A percentile compares a stretch with the other conserved stretches of the same genome.
Evolutionary conservation across 495 filamentous ascomycete genomes (phyloP).

Genomic region (Penicillium atrosanguineum): DNA sequence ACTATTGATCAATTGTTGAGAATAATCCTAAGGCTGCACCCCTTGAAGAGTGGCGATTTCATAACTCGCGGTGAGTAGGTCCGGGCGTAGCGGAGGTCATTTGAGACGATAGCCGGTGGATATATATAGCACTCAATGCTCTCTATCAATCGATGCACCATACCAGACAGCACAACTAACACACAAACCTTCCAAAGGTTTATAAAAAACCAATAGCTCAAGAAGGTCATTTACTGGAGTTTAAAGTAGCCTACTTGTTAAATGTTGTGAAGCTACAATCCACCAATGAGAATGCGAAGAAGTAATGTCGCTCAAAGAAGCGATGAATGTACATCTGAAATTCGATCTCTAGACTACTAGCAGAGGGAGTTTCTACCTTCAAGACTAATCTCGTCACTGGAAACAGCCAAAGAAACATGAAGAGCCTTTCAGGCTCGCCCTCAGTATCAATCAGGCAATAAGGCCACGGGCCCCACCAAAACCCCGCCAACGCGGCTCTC

Average conservation of each 20-base stretch:
- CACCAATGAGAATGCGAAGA: neutral
- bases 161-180: neutral
- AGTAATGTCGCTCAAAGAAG: neutral
- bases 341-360: too few species aligned
- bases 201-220: neutral
- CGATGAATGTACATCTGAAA: neutral
- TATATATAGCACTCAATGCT: neutral
- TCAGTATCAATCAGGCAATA: conserved; percentile 27
- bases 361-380: too few species aligned
- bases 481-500: conserved; percentile 28
- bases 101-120: conserved; percentile 1
- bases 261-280: neutral
- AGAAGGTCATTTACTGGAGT: neutral
- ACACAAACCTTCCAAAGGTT: neutral
- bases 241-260: neutral
- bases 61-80: neutral
- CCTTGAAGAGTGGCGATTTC: neutral
- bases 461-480: conserved; percentile 29
- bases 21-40: neutral
- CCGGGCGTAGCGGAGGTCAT: neutral
- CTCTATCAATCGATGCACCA: neutral
- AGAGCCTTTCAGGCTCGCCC: neutral
- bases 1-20: neutral
- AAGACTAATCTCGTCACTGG: too few species aligned
- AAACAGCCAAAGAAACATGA: neutral